Conservation (phyloP, 139 green algal genomes). For the Chlorella sorokiniana region DNA sequence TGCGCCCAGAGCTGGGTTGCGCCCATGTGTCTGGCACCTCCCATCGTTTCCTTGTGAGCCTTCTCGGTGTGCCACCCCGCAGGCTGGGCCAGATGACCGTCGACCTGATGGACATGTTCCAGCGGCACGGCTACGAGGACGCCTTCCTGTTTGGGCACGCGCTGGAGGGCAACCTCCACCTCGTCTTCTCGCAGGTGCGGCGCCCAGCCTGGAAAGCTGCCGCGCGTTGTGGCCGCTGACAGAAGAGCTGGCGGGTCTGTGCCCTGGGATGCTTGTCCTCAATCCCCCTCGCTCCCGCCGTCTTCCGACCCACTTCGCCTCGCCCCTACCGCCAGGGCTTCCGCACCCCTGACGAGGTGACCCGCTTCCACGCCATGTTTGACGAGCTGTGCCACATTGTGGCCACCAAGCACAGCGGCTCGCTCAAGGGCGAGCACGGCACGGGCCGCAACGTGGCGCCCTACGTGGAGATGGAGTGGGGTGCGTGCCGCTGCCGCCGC, state of each 20-base stretch:
- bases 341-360: slow-evolving; percentile 90
- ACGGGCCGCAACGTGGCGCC: slow-evolving; percentile 95
- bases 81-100: slow-evolving; percentile 93
- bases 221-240: not conserved
- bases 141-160: slow-evolving; percentile 97
- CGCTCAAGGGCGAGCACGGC: slow-evolving; percentile 94
- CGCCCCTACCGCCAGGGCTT: slow-evolving; percentile 70
- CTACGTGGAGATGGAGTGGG: slow-evolving; percentile 99
- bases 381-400: slow-evolving; percentile 98
- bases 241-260: not conserved
- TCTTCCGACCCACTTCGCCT: not conserved
- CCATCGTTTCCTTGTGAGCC: not conserved
- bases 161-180: slow-evolving; percentile 97
- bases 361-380: slow-evolving; percentile 95
- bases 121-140: slow-evolving; percentile 87
- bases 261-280: too few species aligned
- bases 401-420: slow-evolving; percentile 92
- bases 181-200: slow-evolving; percentile 91
- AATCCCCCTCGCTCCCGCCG: not conserved
- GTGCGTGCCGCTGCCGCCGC: not conserved
- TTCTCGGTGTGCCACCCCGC: not conserved
- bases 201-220: not conserved
- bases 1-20: not conserved
- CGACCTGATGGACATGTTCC: slow-evolving; percentile 95
- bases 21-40: not conserved